Evolutionary conservation across 2,329 filamentous ascomycete genomes (phyloP).

Genomic region (Anisogramma anomala): DNA sequence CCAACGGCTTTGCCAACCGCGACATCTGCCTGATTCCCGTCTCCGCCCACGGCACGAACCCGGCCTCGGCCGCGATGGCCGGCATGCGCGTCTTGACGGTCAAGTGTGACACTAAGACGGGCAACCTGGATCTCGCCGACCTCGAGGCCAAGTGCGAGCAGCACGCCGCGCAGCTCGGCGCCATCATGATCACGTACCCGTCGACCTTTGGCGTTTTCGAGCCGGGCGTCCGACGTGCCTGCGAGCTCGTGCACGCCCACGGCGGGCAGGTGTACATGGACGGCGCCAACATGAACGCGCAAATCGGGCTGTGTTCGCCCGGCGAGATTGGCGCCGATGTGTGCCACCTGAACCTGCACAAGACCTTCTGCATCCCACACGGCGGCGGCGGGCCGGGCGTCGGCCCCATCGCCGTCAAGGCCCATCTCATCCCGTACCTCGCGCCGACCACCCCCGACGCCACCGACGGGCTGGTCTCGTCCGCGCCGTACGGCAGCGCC

Average conservation of each 20-base stretch:
- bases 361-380: conserved; percentile 97
- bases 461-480: conserved; percentile 62
- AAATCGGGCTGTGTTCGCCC: conserved; percentile 89
- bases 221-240: conserved; percentile 74
- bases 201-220: conserved; percentile 94
- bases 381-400: conserved; percentile 89
- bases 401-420: conserved; percentile 83
- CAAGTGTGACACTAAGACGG: conserved; percentile 78
- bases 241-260: conserved; percentile 71
- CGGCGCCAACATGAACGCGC: conserved; percentile 96
- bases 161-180: conserved; percentile 72
- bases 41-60: conserved; percentile 92
- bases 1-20: conserved; percentile 55
- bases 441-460: conserved; percentile 37
- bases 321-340: conserved; percentile 94
- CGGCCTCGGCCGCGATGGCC: conserved; percentile 87
- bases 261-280: conserved; percentile 98
- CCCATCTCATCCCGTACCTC: conserved; percentile 65
- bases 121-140: conserved; percentile 80
- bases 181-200: conserved; percentile 95
- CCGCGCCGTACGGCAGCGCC: conserved; percentile 76
- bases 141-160: conserved; percentile 81
- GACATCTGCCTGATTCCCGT: conserved; percentile 92
- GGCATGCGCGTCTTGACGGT: conserved; percentile 89
- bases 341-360: conserved; percentile 94